Evolutionary conservation across 345 rosid genomes (phyloP).

Genomic region (Populus simonii): DNA sequence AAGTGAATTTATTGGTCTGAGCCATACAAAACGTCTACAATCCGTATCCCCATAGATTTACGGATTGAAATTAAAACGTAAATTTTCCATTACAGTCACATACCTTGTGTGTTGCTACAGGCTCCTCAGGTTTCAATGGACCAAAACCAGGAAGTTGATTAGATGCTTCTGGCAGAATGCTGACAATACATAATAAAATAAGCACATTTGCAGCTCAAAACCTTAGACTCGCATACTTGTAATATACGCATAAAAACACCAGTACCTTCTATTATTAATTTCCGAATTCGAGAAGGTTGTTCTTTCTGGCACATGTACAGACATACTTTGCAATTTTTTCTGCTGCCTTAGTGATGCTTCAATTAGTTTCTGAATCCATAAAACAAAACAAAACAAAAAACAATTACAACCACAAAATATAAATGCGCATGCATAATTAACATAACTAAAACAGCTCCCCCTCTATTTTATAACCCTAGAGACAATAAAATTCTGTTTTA

Average conservation of each 20-base stretch:
- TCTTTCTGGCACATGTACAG: slow-evolving; percentile 50
- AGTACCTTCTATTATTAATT: slow-evolving; percentile 40
- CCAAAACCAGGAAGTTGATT: slow-evolving; percentile 29
- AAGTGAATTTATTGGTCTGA: not conserved
- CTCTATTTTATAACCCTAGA: too few relatives aligned
- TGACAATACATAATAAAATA: slow-evolving; percentile 21
- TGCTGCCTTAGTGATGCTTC: slow-evolving; percentile 69
- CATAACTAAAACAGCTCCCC: too few relatives aligned
- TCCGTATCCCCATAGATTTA: not conserved
- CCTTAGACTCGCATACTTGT: not conserved
- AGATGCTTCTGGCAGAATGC: slow-evolving; percentile 42
- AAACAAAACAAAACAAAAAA: not conserved
- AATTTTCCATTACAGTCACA: slow-evolving; percentile 1
- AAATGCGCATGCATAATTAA: not conserved
- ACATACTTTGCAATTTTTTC: slow-evolving; percentile 66
- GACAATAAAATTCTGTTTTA: too few relatives aligned
- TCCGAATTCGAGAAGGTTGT: slow-evolving; percentile 41
- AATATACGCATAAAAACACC: not conserved
- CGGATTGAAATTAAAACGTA: too few relatives aligned
- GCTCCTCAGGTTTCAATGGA: slow-evolving; percentile 46
- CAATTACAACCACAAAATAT: not conserved
- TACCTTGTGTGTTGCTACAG: slow-evolving; percentile 61
- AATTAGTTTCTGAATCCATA: slow-evolving; percentile 59
- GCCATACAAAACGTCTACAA: not conserved
- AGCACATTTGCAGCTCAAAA: slow-evolving; percentile 3